These are phyloP conservation scores for Canariomyces notabilis DNA, from an alignment of 2,329 filamentous ascomycete species.

Conservation along the genomic window DNA sequence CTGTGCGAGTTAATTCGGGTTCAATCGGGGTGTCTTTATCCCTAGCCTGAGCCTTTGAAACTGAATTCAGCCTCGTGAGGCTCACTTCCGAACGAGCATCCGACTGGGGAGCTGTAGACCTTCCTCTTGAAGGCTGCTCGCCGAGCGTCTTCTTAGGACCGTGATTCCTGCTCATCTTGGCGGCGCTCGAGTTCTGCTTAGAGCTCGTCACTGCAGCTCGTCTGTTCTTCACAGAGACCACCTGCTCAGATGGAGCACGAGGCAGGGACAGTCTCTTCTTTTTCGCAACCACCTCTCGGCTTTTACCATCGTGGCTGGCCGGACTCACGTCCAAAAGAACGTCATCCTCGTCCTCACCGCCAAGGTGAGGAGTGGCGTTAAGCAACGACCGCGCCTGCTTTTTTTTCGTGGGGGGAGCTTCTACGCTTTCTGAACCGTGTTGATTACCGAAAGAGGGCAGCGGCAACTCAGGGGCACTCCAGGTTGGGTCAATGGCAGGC, in stretches of 20 bases:
- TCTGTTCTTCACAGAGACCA: not conserved
- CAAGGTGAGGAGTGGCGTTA: conserved; percentile 10
- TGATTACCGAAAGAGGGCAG: conserved; percentile 19
- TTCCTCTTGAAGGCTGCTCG: not conserved
- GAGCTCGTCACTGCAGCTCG: not conserved
- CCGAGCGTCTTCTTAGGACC: not conserved
- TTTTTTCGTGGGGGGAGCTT: conserved; percentile 15
- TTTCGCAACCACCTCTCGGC: not conserved
- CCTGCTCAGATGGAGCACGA: not conserved
- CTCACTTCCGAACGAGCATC: not conserved
- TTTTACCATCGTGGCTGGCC: not conserved
- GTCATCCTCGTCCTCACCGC: conserved; percentile 30
- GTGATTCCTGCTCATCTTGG: not conserved
- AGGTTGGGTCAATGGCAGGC: conserved; percentile 31
- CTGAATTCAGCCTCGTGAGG: not conserved
- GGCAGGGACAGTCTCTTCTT: conserved; percentile 12
- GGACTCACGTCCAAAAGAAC: conserved; percentile 24
- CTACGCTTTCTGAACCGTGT: not conserved
- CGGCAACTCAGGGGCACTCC: conserved; percentile 35
- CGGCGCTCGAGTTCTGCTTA: not conserved
- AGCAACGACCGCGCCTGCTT: conserved; percentile 10
- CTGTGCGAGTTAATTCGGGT: not conserved
- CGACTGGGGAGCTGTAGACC: not conserved
- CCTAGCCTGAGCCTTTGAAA: not conserved
- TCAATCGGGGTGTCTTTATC: not conserved